Conservation (phyloP, 805 yeast species). For the Zygoascus flipseniorum region DNA sequence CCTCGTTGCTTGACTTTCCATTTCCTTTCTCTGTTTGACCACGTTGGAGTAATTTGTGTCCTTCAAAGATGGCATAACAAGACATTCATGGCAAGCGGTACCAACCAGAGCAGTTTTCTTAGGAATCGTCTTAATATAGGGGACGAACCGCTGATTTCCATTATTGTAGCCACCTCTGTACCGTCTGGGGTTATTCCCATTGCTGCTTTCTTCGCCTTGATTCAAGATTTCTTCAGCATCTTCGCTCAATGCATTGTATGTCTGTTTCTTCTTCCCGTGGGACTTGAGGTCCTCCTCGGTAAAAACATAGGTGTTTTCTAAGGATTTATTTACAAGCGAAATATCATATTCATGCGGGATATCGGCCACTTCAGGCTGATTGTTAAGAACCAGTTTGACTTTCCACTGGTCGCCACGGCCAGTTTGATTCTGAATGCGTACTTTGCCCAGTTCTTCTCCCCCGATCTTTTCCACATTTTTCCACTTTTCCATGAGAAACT, state of each 20-base stretch:
- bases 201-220: background rate
- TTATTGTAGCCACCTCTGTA: background rate
- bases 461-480: slow-evolving; percentile 48
- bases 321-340: slow-evolving; percentile 66
- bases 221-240: background rate
- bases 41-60: slow-evolving; percentile 65
- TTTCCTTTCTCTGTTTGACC: slow-evolving; percentile 46
- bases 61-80: slow-evolving; percentile 66
- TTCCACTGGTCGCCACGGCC: slow-evolving; percentile 20
- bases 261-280: slow-evolving; percentile 30
- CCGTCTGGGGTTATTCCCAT: background rate
- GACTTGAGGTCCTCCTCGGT: slow-evolving; percentile 64
- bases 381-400: slow-evolving; percentile 31
- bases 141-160: slow-evolving; percentile 42
- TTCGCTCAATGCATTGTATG: slow-evolving; percentile 4
- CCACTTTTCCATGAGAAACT: slow-evolving; percentile 79
- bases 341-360: slow-evolving; percentile 84
- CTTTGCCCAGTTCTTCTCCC: slow-evolving; percentile 72
- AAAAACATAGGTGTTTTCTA: slow-evolving; percentile 78
- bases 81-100: slow-evolving; percentile 87
- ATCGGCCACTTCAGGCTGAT: slow-evolving; percentile 36
- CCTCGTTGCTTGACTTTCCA: slow-evolving; percentile 33
- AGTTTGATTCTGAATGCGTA: slow-evolving; percentile 45
- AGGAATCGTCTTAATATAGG: slow-evolving; percentile 81
- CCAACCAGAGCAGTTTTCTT: slow-evolving; percentile 81